A percentile compares a stretch with the other conserved stretches of the same genome.
phyloP scores from a whole-genome alignment of 164 flowering plant species.

The Tetracentron sinense region DNA sequence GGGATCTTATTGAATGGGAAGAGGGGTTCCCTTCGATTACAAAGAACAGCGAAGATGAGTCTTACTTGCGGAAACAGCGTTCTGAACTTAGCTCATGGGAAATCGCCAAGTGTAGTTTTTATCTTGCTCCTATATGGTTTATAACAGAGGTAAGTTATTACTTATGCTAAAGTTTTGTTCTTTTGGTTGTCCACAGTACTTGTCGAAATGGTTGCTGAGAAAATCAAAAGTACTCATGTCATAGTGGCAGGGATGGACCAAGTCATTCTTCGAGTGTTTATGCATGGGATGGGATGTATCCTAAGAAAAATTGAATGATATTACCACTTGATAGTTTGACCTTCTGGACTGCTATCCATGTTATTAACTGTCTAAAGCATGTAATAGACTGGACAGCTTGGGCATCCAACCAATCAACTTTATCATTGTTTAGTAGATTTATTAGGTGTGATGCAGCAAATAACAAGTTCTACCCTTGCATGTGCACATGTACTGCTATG shows the following conservation, averaged over 20 bases:
- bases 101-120: constrained; percentile 41
- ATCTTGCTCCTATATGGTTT: constrained; percentile 60
- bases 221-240: neutral
- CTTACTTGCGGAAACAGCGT: constrained; percentile 10
- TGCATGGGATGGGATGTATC: too few species aligned
- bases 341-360: neutral
- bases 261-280: too few species aligned
- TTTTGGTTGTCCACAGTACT: neutral
- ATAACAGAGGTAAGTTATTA: constrained; percentile 42
- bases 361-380: neutral
- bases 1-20: constrained; percentile 36
- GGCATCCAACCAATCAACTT: neutral
- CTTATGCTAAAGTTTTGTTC: neutral
- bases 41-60: constrained; percentile 28
- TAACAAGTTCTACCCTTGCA: neutral
- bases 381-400: neutral
- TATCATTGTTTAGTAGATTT: neutral
- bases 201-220: neutral
- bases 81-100: constrained; percentile 36
- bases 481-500: neutral
- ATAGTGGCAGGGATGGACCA: neutral
- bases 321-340: constrained; percentile 2
- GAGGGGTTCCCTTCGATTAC: constrained; percentile 35
- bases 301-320: neutral
- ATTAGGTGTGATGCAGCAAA: neutral